Conservation (phyloP, 768 basidiomycete species). For the Termitomyces sp. region DNA sequence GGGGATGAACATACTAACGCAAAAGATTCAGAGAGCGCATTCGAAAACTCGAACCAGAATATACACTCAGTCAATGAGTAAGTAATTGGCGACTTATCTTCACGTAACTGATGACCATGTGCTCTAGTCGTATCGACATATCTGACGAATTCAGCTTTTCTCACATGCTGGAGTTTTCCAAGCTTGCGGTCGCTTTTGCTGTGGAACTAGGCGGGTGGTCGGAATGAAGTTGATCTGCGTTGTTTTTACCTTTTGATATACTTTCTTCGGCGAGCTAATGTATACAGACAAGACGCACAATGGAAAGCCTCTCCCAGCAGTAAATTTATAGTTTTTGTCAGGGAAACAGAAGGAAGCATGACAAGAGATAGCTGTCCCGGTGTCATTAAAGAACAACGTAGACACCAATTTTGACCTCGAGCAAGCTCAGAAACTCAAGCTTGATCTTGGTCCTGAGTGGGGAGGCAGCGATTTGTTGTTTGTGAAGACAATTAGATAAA, state of each 20-base stretch:
- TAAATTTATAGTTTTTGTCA: background rate
- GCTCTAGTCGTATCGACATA: constrained; percentile 68
- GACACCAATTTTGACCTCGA: no score
- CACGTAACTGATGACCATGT: constrained; percentile 11
- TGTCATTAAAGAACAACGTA: no score
- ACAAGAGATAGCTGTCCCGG: no score
- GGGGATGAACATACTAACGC: constrained; percentile 10
- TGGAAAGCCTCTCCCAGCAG: background rate
- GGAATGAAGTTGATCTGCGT: background rate
- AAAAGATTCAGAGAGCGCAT: constrained; percentile 49
- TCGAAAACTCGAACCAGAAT: constrained; percentile 73
- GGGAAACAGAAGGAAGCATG: no score
- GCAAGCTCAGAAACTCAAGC: no score
- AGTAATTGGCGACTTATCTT: constrained; percentile 22
- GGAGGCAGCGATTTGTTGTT: no score
- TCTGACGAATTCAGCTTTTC: constrained; percentile 86
- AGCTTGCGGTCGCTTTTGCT: constrained; percentile 74
- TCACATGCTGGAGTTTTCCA: constrained; percentile 88
- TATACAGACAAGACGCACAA: background rate
- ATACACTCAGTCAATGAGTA: constrained; percentile 83
- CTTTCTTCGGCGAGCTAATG: background rate
- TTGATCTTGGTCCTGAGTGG: no score
- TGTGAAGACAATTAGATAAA: no score
- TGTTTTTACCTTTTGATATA: background rate
- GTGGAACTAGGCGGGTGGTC: constrained; percentile 60